These are phyloP conservation scores for Cytospora schulzeri DNA, from an alignment of 2,329 filamentous ascomycete species.

Conservation along the genomic window DNA sequence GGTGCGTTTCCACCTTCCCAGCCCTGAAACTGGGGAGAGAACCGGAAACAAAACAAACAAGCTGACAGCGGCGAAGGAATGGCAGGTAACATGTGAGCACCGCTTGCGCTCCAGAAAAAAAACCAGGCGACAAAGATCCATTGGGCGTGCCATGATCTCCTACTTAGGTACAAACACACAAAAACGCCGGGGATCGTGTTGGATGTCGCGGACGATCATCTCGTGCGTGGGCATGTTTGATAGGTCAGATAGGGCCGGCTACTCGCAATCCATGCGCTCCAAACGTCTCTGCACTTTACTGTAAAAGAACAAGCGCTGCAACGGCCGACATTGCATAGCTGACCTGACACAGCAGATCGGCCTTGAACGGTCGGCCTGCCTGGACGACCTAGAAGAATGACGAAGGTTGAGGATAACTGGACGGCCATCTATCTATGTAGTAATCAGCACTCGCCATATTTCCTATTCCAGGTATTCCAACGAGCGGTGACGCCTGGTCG, in stretches of 20 bases:
- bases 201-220: constrained; percentile 17
- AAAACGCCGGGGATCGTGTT: constrained; percentile 1
- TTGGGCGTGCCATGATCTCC: neutral
- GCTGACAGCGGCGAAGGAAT: neutral
- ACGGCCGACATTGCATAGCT: constrained; percentile 20
- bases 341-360: constrained; percentile 18
- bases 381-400: neutral
- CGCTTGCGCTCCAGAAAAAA: neutral
- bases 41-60: constrained; percentile 11
- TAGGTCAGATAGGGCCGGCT: constrained; percentile 24
- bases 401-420: neutral
- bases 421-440: neutral
- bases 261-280: constrained; percentile 10
- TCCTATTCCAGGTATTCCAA: constrained; percentile 5
- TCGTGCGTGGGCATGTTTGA: constrained; percentile 25
- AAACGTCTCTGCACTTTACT: constrained; percentile 3
- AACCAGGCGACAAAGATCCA: neutral
- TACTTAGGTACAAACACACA: neutral
- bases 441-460: neutral
- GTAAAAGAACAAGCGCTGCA: constrained; percentile 19
- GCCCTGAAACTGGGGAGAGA: neutral
- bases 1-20: neutral
- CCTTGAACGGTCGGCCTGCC: constrained; percentile 4
- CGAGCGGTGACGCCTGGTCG: constrained; percentile 20
- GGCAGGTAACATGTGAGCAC: constrained; percentile 1